Percentiles rank a stretch among this genome's conserved stretches.
Conservation (phyloP, 345 rosid genomes). For the Litchi chinensis region DNA sequence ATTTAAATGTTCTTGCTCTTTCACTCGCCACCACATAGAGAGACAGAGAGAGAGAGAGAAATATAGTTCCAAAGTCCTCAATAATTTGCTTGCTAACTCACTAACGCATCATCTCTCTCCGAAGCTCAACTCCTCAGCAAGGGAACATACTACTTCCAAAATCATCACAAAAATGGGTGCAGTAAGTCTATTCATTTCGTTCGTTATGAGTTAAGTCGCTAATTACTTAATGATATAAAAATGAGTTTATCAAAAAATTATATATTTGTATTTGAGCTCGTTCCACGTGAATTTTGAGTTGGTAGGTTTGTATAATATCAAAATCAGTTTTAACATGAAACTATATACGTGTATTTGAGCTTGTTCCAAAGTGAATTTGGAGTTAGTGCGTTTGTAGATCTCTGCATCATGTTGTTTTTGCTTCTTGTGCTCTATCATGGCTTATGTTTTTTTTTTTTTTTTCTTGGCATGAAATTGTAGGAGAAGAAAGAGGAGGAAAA, state of each 20-base stretch:
- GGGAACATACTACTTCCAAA: not conserved
- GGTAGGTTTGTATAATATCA: no score
- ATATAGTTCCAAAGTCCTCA: not conserved
- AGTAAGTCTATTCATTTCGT: conserved; percentile 28
- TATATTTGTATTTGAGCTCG: no score
- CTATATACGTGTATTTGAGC: no score
- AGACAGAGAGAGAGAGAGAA: conserved; percentile 4
- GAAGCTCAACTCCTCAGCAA: not conserved
- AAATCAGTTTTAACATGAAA: not conserved
- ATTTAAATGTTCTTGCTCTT: conserved; percentile 19
- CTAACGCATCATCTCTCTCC: not conserved
- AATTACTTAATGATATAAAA: no score
- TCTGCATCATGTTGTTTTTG: not conserved
- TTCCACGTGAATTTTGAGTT: no score
- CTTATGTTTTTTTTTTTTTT: not conserved
- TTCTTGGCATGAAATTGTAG: not conserved
- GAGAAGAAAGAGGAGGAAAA: conserved; percentile 25
- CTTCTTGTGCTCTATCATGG: not conserved
- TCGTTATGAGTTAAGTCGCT: no score
- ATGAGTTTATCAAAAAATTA: no score
- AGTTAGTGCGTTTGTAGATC: not conserved
- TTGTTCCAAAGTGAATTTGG: not conserved
- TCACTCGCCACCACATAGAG: not conserved
- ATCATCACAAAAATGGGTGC: conserved; percentile 50
- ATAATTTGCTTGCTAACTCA: not conserved